Evolutionary conservation across 2,329 filamentous ascomycete species (phyloP), one percentile per base, ranked within the genome.

Genomic region (Colletotrichum gloeosporioides): DNA sequence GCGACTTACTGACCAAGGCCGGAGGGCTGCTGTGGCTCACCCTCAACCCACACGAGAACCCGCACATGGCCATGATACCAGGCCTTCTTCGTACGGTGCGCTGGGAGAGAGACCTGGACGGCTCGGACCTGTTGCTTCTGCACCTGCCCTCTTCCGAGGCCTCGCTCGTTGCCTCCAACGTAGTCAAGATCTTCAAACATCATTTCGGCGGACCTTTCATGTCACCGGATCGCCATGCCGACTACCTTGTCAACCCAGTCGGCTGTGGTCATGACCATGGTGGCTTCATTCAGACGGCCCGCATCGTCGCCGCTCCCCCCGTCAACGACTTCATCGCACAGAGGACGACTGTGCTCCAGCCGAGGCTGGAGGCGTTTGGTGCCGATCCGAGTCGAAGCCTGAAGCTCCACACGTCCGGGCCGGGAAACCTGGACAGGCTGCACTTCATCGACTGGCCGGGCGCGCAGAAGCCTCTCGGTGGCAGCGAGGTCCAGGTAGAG

Each of bases 401-500:
- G 57, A 62, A 59, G 59, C 67, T 34, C n/a, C 75, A 75, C 69
- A 78, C 71, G 59, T 66, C 78, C 29, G 82, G 82, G 25, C 75
- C 81, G 12, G 57, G 57, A 62, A 62, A 62, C 57, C 77, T 84
- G 4, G 81, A 83, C 39, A 82, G 80, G 1, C 69, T 84, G 4
- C 69, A 73, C 22, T 84, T 84, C 71, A 77, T 36, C 18, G 79
- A 81, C 4, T 82, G 84, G 49, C 76, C 78, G 10, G 53, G 77
- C 25, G 66, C 74, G 34, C 32, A 67, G 22, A 67, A 78, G 22
- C 39, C 63, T 3, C 76, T 83, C 4, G 34, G 55, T 12, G 68
- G 71, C 8, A 75, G 80, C 31, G 78, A 82, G 10, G 72, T 86
- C 18, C 82, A 86, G 71, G 79, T 86, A 10, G 75, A 83, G 29